These are phyloP conservation scores for Vitis amurensis DNA, from an alignment of 164 flowering plant genomes.

Conservation along the genomic window DNA sequence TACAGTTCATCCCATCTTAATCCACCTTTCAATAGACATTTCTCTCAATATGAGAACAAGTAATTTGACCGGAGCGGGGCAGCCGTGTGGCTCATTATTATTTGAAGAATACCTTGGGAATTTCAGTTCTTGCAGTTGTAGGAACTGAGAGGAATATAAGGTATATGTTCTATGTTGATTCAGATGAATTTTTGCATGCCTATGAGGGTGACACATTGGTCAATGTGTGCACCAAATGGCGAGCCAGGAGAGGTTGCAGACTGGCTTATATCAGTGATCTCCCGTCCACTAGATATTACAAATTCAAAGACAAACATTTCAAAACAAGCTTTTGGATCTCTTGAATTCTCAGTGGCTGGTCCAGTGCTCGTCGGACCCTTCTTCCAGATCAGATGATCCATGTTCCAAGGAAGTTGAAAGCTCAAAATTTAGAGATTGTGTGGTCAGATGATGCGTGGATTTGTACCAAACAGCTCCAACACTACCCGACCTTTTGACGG, in stretches of 20 bases:
- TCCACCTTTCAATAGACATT: too few relatives aligned
- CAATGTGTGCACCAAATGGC: conserved; percentile 26
- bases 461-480: conserved; percentile 34
- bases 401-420: conserved; percentile 31
- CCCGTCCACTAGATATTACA: conserved; percentile 5
- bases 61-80: too few relatives aligned
- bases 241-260: conserved; percentile 36
- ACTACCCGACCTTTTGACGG: conserved; percentile 30
- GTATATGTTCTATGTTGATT: conserved; percentile 29
- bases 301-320: conserved; percentile 15
- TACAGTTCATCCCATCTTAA: too few relatives aligned
- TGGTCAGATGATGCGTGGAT: conserved; percentile 34
- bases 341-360: conserved; percentile 1
- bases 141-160: conserved; percentile 38
- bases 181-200: conserved; percentile 19
- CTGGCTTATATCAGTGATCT: conserved; percentile 25
- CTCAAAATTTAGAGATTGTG: conserved; percentile 16
- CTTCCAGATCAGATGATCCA: conserved; percentile 24
- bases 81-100: too few relatives aligned
- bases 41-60: too few relatives aligned
- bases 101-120: too few relatives aligned
- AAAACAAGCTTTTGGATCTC: conserved; percentile 17
- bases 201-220: conserved; percentile 8
- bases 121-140: conserved; percentile 24
- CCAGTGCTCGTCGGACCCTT: conserved; percentile 2